phyloP scores from a whole-genome alignment of 768 basidiomycete genomes.

The Kwoniella pini region DNA sequence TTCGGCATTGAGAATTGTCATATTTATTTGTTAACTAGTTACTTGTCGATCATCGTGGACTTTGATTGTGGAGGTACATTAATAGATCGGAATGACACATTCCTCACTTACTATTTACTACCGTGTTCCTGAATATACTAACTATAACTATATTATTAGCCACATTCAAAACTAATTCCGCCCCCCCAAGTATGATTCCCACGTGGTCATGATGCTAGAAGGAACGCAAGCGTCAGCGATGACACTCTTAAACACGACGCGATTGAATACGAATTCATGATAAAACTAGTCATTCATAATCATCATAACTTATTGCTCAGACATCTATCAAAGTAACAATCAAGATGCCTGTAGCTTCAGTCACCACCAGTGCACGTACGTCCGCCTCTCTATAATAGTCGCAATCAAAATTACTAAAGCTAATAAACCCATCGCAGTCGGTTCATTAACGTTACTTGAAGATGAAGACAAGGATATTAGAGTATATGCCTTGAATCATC shows the following conservation, averaged over 20 bases:
- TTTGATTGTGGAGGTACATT: not conserved
- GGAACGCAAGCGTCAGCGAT: conserved; percentile 18
- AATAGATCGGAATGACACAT: conserved; percentile 3
- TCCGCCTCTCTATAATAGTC: not conserved
- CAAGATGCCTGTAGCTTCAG: conserved; percentile 39
- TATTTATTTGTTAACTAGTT: no score
- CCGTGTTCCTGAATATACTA: not conserved
- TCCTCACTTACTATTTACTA: not conserved
- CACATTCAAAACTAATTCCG: not conserved
- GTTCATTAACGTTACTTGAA: conserved; percentile 84
- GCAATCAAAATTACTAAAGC: not conserved
- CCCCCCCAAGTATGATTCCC: no score
- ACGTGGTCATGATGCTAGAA: not conserved
- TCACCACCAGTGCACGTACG: conserved; percentile 49
- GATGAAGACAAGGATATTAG: conserved; percentile 81
- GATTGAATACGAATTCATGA: not conserved
- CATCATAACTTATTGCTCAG: no score
- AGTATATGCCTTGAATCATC: conserved; percentile 81
- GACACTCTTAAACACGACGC: conserved; percentile 3
- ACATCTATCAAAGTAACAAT: not conserved
- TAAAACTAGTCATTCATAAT: no score
- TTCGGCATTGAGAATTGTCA: not conserved
- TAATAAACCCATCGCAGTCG: conserved; percentile 66
- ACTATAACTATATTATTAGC: not conserved
- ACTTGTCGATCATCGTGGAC: conserved; percentile 8